Conservation (phyloP, 2,329 filamentous ascomycete genomes). For the Stylonectria norvegica region DNA sequence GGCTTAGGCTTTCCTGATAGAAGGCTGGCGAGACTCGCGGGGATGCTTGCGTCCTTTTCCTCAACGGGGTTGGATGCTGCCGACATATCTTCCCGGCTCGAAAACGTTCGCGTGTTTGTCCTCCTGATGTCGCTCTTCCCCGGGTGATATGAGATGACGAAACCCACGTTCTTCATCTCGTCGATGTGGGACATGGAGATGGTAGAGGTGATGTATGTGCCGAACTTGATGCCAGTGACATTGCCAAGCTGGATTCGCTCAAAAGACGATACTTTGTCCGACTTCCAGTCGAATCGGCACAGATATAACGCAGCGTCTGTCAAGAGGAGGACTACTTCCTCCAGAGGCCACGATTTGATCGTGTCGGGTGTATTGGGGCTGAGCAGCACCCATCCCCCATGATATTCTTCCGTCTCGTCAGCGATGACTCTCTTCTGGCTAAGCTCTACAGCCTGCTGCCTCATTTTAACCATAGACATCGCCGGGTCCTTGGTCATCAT, state of each 20-base stretch:
- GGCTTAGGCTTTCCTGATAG: slow-evolving; percentile 36
- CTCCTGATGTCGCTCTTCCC: slow-evolving; percentile 68
- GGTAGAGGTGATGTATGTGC: slow-evolving; percentile 87
- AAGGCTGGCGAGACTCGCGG: slow-evolving; percentile 39
- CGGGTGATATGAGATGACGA: slow-evolving; percentile 74
- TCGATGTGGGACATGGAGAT: slow-evolving; percentile 75
- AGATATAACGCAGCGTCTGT: slow-evolving; percentile 84
- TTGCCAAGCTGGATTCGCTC: slow-evolving; percentile 78
- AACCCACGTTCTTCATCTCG: slow-evolving; percentile 75
- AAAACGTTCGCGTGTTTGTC: slow-evolving; percentile 82
- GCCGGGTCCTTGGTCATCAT: slow-evolving; percentile 93
- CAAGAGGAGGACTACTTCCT: slow-evolving; percentile 83
- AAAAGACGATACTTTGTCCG: slow-evolving; percentile 91
- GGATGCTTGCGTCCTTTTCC: slow-evolving; percentile 23
- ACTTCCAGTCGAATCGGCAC: slow-evolving; percentile 90
- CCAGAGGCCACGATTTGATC: slow-evolving; percentile 68
- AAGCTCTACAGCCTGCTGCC: slow-evolving; percentile 85
- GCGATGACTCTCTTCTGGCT: slow-evolving; percentile 83
- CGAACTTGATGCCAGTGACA: slow-evolving; percentile 69
- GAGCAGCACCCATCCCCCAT: slow-evolving; percentile 85
- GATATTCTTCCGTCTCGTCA: slow-evolving; percentile 77
- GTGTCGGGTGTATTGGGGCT: slow-evolving; percentile 71
- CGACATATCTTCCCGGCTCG: slow-evolving; percentile 40
- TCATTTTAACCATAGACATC: slow-evolving; percentile 77
- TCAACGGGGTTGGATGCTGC: slow-evolving; percentile 21